Evolutionary conservation across 228 moss, liverwort and hornwort genomes (phyloP).

Genomic region (Sphagnum fallax): DNA sequence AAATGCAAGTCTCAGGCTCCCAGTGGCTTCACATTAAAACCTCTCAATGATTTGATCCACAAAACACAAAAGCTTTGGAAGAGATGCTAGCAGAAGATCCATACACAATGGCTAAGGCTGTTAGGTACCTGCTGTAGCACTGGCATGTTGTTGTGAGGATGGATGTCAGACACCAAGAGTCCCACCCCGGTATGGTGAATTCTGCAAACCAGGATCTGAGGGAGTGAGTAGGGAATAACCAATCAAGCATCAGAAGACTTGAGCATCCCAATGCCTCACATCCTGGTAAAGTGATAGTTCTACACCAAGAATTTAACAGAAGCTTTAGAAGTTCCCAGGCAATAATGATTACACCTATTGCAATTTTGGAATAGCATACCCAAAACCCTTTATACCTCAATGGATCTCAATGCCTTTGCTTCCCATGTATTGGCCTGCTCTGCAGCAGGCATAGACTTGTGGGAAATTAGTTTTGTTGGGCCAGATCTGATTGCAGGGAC

Average conservation of each 20-base stretch:
- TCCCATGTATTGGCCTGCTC: slow-evolving; percentile 1
- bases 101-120: background rate
- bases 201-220: too few relatives aligned
- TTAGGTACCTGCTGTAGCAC: background rate
- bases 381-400: background rate
- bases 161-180: background rate
- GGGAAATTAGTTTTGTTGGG: background rate
- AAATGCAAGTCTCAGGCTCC: too few relatives aligned
- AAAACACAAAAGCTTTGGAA: too few relatives aligned
- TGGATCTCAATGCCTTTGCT: background rate
- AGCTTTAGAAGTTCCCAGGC: background rate
- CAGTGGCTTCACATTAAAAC: too few relatives aligned
- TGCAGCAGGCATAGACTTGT: background rate
- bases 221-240: too few relatives aligned
- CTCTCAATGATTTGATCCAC: too few relatives aligned
- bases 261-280: background rate
- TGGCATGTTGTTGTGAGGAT: background rate
- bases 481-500: background rate
- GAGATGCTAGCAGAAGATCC: background rate
- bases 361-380: background rate
- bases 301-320: background rate
- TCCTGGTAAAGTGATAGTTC: background rate
- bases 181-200: background rate
- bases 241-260: background rate
- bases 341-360: background rate